Percentiles rank a stretch among this genome's conserved stretches.
Evolutionary conservation across 495 filamentous ascomycete species (phyloP).

Genomic region (Echria macrotheca): DNA sequence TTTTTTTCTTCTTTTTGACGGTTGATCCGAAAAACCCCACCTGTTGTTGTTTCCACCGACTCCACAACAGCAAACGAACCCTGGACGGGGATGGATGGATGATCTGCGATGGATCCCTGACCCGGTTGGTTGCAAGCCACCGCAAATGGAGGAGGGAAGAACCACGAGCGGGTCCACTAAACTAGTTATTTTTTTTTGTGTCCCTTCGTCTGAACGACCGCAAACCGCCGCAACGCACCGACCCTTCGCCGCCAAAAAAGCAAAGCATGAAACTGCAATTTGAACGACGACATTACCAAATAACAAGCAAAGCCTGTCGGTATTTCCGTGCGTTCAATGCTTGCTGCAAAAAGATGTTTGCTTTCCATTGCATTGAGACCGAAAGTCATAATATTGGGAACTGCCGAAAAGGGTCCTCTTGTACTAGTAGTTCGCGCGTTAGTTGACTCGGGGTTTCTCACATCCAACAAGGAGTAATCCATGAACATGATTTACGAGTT

Average conservation of each 20-base stretch:
- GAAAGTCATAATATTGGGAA: too few species aligned
- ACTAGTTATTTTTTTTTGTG: not conserved
- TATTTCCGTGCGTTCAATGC: too few species aligned
- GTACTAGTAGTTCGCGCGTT: too few species aligned
- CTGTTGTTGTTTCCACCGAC: not conserved
- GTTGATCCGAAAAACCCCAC: too few species aligned
- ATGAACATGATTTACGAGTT: too few species aligned
- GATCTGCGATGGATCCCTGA: conserved; percentile 1
- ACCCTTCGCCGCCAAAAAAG: not conserved
- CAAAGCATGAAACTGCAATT: not conserved
- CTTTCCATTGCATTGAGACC: too few species aligned
- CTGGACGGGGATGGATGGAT: not conserved
- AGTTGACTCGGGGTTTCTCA: too few species aligned
- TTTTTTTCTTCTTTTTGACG: not conserved
- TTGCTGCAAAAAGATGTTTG: too few species aligned
- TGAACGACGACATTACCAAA: not conserved
- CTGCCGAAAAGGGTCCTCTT: too few species aligned
- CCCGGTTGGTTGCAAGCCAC: not conserved
- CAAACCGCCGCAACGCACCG: too few species aligned
- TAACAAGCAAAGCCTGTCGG: not conserved
- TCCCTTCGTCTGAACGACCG: not conserved
- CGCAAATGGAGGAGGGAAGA: not conserved
- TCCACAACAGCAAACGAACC: not conserved
- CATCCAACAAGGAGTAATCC: too few species aligned
- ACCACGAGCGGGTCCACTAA: not conserved